These are phyloP conservation scores for Salvia miltiorrhiza DNA, from an alignment of 257 asterid species.

Conservation along the genomic window DNA sequence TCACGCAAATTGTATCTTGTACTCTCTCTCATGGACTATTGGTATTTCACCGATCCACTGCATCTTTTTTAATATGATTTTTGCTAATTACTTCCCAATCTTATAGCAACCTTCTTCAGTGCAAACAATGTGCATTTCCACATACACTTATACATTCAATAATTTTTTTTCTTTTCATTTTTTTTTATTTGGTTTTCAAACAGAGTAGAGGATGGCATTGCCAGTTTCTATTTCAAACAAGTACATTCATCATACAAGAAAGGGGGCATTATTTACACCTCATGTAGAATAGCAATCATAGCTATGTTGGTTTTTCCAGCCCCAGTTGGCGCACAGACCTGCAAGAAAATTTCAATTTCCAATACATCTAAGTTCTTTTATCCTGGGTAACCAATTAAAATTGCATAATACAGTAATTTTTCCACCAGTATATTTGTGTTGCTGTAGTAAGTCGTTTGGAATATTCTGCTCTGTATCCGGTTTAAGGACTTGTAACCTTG, in stretches of 20 bases:
- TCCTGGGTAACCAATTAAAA: conserved; percentile 10
- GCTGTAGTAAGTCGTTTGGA: conserved; percentile 75
- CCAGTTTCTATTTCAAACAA: conserved; percentile 11
- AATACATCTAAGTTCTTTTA: conserved; percentile 22
- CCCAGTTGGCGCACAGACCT: conserved; percentile 99
- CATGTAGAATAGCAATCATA: conserved; percentile 86
- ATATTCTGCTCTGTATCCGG: conserved; percentile 96
- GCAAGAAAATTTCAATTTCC: conserved; percentile 29
- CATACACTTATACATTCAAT: not conserved
- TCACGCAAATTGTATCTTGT: not conserved
- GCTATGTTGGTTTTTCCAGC: conserved; percentile 99
- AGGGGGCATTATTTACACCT: conserved; percentile 42
- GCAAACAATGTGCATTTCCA: not conserved
- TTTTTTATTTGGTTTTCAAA: not conserved
- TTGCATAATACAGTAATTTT: not conserved
- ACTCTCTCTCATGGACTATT: not conserved
- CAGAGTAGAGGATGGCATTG: not conserved
- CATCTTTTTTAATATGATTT: not conserved
- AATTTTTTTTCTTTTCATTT: not conserved
- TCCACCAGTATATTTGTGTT: conserved; percentile 90
- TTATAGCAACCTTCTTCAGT: not conserved
- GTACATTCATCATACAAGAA: not conserved
- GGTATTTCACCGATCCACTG: not conserved
- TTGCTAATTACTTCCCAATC: not conserved
- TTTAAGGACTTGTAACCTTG: conserved; percentile 91